Conservation (phyloP, 164 flowering plant species). For the Vitis cinerea region DNA sequence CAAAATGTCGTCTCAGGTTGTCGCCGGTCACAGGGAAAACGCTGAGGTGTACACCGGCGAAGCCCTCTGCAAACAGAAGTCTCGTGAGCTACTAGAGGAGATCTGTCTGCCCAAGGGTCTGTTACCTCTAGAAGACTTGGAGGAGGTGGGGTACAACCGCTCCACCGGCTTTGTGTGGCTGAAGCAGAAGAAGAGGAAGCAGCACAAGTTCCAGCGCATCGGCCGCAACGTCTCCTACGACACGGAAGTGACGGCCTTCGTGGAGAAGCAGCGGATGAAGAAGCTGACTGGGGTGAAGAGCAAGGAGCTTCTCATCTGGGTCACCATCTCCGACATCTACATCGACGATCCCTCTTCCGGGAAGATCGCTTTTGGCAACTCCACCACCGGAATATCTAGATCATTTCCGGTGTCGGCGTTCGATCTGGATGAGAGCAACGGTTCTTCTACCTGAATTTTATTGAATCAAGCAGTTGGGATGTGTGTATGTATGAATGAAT, state of each 20-base stretch:
- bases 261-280: constrained; percentile 49
- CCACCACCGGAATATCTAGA: constrained; percentile 38
- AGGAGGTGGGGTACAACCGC: constrained; percentile 47
- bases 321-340: constrained; percentile 45
- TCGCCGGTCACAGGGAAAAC: constrained; percentile 30
- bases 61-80: constrained; percentile 43
- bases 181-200: constrained; percentile 40
- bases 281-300: constrained; percentile 58
- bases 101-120: constrained; percentile 54
- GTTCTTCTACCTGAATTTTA: background rate
- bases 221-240: constrained; percentile 40
- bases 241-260: constrained; percentile 56
- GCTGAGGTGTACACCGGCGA: constrained; percentile 53
- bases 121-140: constrained; percentile 45
- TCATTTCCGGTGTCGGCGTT: constrained; percentile 63
- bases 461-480: background rate
- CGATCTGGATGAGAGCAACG: constrained; percentile 26
- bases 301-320: constrained; percentile 71
- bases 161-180: constrained; percentile 64
- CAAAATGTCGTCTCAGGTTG: constrained; percentile 27
- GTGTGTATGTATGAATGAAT: background rate
- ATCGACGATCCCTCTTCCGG: constrained; percentile 14
- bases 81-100: constrained; percentile 33
- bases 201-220: constrained; percentile 39
- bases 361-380: constrained; percentile 31